Base-by-base conservation (phyloP, 176 grass and related monocot species). In the Oryza glaberrima region DNA sequence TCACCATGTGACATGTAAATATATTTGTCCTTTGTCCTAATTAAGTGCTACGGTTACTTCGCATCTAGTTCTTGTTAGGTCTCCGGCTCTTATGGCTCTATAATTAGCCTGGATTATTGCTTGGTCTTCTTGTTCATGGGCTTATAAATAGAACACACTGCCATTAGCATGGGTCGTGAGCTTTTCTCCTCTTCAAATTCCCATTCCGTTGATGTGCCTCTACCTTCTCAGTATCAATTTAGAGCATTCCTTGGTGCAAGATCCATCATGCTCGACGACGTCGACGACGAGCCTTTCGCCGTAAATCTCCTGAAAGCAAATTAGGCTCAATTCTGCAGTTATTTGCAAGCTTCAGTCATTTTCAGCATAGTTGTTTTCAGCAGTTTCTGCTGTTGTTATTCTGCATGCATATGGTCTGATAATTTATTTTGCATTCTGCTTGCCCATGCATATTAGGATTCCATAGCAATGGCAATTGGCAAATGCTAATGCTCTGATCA, bases 61-160 rank as follows among this genome's bases (percentile, higher is more conserved):
- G 73, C 82, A 40, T 63, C 83, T 74, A 86, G 46, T 68, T 86
- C 67, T 82, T 78, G 56, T 76, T 67, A 76, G 28, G 26, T 52
- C 48, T 75, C 88, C 88, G 84, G 38, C 80, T 86, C 58, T 79
- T 36, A 79, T 75, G 84, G 84, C 80, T 4, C 88, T 90, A 87
- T 75, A 83, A 51, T 83, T 87, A 87, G 85, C 70, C 34, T 75
- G 23, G 15, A 77, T 64, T 63, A 75, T 85, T 70, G 48, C 80
- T 17, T 69, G 12, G 41, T 77, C 70, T 80, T 76, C 32, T 64
- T 54, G 75, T 70, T 78, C 66, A 54, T 78, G 44, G 43, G 76
- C 66, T 91, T 90, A 91, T 91, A 91, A 87, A 91, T 91, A 87
- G 85, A 84, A 65, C 70, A 43, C 56, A 32, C 36, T 81, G 65